Conservation (phyloP, 2,329 filamentous ascomycete species). For the Madurella fahalii region DNA sequence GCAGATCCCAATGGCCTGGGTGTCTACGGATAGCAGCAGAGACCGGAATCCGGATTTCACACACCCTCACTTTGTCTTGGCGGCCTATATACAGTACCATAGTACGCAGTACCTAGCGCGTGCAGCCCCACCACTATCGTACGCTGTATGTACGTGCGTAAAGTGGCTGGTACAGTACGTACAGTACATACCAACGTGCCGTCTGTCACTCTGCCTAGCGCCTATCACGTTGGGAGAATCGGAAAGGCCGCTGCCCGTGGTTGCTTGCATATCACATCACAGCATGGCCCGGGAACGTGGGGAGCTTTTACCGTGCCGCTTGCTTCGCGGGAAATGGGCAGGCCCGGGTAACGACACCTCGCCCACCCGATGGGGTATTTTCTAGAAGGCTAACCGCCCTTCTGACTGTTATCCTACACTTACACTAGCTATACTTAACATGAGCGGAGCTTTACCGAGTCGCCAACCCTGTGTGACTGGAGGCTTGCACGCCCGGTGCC, state of each 20-base stretch:
- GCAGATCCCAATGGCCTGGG: neutral
- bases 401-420: neutral
- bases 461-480: neutral
- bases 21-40: constrained; percentile 1
- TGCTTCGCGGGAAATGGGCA: neutral
- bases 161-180: too few species aligned
- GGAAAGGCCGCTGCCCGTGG: too few species aligned
- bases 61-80: constrained; percentile 3
- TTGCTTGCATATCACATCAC: neutral
- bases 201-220: too few species aligned
- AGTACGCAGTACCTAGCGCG: neutral
- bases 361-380: neutral
- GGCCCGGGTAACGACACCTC: neutral
- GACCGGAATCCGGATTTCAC: constrained; percentile 10
- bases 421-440: neutral
- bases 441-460: neutral
- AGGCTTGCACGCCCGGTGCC: neutral
- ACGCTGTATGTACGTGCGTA: too few species aligned
- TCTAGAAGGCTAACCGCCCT: neutral
- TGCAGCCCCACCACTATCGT: too few species aligned
- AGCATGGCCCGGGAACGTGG: neutral
- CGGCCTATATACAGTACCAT: neutral
- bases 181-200: too few species aligned
- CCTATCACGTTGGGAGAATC: too few species aligned
- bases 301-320: neutral